Conservation (phyloP, 805 yeast genomes). For the Lipomyces mesembrius region DNA sequence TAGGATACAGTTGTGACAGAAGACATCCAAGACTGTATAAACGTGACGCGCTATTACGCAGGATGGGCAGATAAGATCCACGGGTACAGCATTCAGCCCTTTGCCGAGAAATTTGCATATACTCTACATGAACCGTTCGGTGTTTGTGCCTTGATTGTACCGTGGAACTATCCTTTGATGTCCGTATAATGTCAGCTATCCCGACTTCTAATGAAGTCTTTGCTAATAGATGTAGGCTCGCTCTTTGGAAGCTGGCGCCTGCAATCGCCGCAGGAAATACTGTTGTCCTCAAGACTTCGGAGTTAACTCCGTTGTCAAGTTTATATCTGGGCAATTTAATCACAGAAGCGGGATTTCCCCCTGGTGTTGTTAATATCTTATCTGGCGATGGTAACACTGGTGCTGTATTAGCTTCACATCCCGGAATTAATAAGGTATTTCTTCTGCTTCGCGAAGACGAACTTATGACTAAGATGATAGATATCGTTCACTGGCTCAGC, state of each 20-base stretch:
- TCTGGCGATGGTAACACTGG: conserved; percentile 79
- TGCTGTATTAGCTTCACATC: conserved; percentile 63
- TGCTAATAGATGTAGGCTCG: conserved; percentile 23
- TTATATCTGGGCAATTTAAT: conserved; percentile 63
- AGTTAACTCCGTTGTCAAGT: conserved; percentile 73
- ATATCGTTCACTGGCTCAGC: conserved; percentile 95
- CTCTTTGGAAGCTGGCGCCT: conserved; percentile 77
- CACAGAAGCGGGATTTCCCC: conserved; percentile 71
- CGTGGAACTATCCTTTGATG: conserved; percentile 70
- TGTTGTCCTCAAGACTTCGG: conserved; percentile 73
- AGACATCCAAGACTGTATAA: conserved; percentile 64
- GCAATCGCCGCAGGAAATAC: conserved; percentile 82
- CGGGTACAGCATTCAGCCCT: conserved; percentile 66
- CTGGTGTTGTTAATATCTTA: conserved; percentile 74
- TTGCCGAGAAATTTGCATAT: conserved; percentile 63
- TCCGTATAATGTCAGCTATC: not conserved
- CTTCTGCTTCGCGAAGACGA: not conserved
- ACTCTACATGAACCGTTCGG: conserved; percentile 71
- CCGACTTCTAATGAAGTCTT: not conserved
- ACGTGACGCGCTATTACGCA: conserved; percentile 65
- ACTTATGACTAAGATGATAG: conserved; percentile 43
- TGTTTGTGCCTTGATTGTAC: conserved; percentile 70
- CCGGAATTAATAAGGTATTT: conserved; percentile 70
- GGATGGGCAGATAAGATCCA: conserved; percentile 73
- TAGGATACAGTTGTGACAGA: conserved; percentile 21